Conservation (phyloP, 1,139 yeast genomes). For the Kazachstania sp. region DNA sequence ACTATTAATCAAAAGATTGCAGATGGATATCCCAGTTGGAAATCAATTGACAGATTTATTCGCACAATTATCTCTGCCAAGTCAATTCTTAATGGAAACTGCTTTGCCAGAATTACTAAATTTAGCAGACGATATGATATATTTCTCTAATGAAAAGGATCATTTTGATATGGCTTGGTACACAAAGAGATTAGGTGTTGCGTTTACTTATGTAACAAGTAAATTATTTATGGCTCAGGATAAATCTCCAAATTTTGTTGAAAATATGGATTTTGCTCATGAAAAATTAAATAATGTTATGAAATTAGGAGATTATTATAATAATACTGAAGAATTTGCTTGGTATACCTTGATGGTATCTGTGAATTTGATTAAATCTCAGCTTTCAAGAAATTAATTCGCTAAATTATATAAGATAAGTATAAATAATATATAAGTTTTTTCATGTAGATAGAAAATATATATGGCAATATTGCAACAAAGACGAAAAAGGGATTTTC, state of each 20-base stretch:
- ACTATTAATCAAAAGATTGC: conserved; percentile 53
- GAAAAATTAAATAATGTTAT: conserved; percentile 50
- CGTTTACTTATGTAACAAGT: conserved; percentile 59
- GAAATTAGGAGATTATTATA: conserved; percentile 50
- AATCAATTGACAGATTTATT: conserved; percentile 34
- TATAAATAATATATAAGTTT: not conserved
- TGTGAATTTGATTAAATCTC: conserved; percentile 63
- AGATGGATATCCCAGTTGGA: conserved; percentile 50
- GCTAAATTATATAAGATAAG: not conserved
- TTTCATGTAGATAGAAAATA: conserved; percentile 1
- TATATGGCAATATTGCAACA: too few species aligned
- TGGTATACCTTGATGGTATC: conserved; percentile 60
- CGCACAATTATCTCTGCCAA: conserved; percentile 30
- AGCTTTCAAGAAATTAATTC: conserved; percentile 51
- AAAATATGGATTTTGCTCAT: conserved; percentile 59
- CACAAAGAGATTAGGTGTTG: conserved; percentile 65
- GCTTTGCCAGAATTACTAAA: conserved; percentile 57
- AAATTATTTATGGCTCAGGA: conserved; percentile 82
- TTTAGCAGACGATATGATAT: conserved; percentile 76
- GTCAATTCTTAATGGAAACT: conserved; percentile 28
- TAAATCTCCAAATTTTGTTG: conserved; percentile 43
- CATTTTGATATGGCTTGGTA: conserved; percentile 93
- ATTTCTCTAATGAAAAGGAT: conserved; percentile 60
- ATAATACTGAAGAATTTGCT: conserved; percentile 64
- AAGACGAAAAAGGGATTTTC: too few species aligned